A percentile compares a stretch with the other conserved stretches of the same genome.
These are phyloP conservation scores for Phyllostachys edulis DNA, from an alignment of 176 grass and related monocot genomes.

Conservation along the genomic window DNA sequence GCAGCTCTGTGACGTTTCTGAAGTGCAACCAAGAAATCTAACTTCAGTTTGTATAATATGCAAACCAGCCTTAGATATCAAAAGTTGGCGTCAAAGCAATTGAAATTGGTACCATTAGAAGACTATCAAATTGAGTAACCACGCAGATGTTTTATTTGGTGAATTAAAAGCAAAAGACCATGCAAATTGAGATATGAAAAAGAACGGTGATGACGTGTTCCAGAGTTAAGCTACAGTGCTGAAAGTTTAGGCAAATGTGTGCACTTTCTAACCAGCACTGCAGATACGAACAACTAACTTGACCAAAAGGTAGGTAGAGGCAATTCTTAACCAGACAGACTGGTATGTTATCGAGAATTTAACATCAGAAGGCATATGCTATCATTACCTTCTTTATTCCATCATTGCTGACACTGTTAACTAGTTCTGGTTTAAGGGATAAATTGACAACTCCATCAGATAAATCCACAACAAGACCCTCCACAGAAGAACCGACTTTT, in stretches of 20 bases:
- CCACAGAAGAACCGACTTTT: slow-evolving; percentile 71
- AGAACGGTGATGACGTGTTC: background rate
- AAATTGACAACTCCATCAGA: slow-evolving; percentile 86
- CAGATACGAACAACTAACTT: background rate
- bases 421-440: slow-evolving; percentile 78
- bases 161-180: background rate
- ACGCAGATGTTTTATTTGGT: slow-evolving; percentile 11
- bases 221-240: slow-evolving; percentile 1
- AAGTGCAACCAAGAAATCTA: slow-evolving; percentile 33
- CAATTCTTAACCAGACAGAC: background rate
- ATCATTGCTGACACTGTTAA: slow-evolving; percentile 45
- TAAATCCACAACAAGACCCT: slow-evolving; percentile 84
- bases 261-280: background rate
- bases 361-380: background rate
- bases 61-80: background rate
- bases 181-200: background rate
- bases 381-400: slow-evolving; percentile 69
- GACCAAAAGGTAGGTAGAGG: background rate
- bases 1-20: slow-evolving; percentile 70
- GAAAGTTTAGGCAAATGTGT: background rate
- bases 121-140: background rate
- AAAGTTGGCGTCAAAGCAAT: background rate
- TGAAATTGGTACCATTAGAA: background rate
- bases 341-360: background rate
- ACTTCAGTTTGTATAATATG: background rate